Percentiles rank a stretch among this genome's conserved stretches.
phyloP scores from a whole-genome alignment of 129 eudicot genomes.

The Artemisia annua region DNA sequence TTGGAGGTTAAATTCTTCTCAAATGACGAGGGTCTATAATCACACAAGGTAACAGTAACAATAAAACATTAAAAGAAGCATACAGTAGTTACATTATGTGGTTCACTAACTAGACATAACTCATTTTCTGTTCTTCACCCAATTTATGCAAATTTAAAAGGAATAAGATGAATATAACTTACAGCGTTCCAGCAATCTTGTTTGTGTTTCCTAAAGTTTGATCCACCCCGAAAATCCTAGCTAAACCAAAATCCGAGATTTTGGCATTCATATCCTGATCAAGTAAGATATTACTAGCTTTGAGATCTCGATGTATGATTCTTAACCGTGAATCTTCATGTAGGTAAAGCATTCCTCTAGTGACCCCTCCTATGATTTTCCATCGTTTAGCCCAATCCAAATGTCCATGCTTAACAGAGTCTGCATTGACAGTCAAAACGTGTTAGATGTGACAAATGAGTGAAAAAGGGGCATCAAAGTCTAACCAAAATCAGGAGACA shows the following conservation, averaged over 20 bases:
- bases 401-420: constrained; percentile 19
- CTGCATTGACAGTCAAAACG: constrained; percentile 19
- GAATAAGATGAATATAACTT: constrained; percentile 9
- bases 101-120: neutral
- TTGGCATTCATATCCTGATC: constrained; percentile 23
- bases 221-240: constrained; percentile 28
- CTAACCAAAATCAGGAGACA: neutral
- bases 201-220: constrained; percentile 24
- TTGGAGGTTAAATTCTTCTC: constrained; percentile 2
- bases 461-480: neutral
- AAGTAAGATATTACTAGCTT: constrained; percentile 27
- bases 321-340: constrained; percentile 28
- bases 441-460: constrained; percentile 1
- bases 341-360: constrained; percentile 29
- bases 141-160: neutral
- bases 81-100: neutral
- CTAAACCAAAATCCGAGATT: constrained; percentile 27
- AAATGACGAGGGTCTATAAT: neutral
- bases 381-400: constrained; percentile 32
- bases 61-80: too few relatives aligned
- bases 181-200: constrained; percentile 48
- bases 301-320: constrained; percentile 29
- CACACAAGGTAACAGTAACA: neutral
- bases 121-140: neutral
- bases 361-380: constrained; percentile 29